Evolutionary conservation across 2,329 filamentous ascomycete species (phyloP), one percentile per base, ranked within the genome.

Genomic region (Penicillium vulpinum): DNA sequence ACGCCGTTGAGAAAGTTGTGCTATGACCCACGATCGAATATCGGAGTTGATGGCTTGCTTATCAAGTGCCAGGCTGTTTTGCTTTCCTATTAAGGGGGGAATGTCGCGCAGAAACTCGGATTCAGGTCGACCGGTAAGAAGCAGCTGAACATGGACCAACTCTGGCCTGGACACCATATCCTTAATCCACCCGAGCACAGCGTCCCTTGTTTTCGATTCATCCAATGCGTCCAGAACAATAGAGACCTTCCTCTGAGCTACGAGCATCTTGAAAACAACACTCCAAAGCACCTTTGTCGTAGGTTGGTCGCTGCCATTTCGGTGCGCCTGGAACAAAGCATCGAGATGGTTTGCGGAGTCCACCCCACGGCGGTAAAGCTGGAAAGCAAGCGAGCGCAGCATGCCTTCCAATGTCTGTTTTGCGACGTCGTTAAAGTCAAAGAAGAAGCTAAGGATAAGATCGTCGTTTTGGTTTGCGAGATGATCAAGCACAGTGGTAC

Each of bases 151-250:
- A 53, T 56, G 29, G 10, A 2, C 52, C n/a, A 55, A 41, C 5
- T 56, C 50, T 40, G 40, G 48, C 33, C 45, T 43, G 4, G 51
- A 56, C 0, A 56, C 29, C 18, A 57, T 16, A 7, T 52, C 47
- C 26, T 57, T 31, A 8, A 60, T 57, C 54, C 51, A 60, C 16
- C 16, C 8, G 24, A 60, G 46, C 7, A 55, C n/a, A 48, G 45
- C 33, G 11, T 40, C 18, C 47, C 51, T 57, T 45, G 36, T 38
- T 51, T 40, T 22, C 58, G 65, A 53, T 65, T 70, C 41, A 58
- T 59, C 67, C 60, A 57, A 49, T 39, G 54, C 48, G 46, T 58
- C 55, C 26, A 57, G 35, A n/a, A 57, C 38, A 10, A 60, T 52
- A 21, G 1, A 56, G 2, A 57, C 47, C 31, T 54, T 45, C 13